These are phyloP conservation scores for Dictyostelium capitatum DNA, from an alignment of 78 protist species.

Conservation along the genomic window DNA sequence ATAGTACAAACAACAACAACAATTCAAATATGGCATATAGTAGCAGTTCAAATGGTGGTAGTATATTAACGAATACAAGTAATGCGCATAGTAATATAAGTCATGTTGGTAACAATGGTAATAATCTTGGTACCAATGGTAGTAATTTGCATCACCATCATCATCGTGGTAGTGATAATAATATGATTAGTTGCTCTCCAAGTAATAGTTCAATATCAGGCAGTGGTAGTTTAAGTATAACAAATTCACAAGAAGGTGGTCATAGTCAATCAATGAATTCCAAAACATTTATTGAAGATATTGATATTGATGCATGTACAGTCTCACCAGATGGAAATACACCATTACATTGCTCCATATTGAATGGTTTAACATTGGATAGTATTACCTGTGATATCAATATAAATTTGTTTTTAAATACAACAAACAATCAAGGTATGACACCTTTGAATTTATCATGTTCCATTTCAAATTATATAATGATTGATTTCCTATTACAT, in stretches of 20 bases:
- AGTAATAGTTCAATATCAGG: not conserved
- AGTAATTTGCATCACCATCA: not conserved
- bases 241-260: not conserved
- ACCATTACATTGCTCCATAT: conserved; percentile 20
- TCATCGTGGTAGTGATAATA: not conserved
- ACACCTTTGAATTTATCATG: conserved; percentile 63
- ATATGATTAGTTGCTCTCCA: not conserved
- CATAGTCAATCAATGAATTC: conserved; percentile 19
- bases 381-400: not conserved
- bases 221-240: not conserved
- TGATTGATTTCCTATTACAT: conserved; percentile 33
- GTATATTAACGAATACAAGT: not conserved
- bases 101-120: not conserved
- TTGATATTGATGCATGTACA: conserved; percentile 11
- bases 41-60: not conserved
- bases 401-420: not conserved
- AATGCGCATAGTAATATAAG: not conserved
- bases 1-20: not conserved
- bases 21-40: not conserved
- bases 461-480: not conserved
- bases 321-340: conserved; percentile 33
- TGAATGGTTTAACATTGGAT: not conserved
- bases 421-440: conserved; percentile 21
- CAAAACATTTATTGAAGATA: conserved; percentile 32
- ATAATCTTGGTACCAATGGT: not conserved